A percentile compares a stretch with the other conserved stretches of the same genome.
phyloP scores from a whole-genome alignment of 768 basidiomycete genomes.

The Mycena latifolia region DNA sequence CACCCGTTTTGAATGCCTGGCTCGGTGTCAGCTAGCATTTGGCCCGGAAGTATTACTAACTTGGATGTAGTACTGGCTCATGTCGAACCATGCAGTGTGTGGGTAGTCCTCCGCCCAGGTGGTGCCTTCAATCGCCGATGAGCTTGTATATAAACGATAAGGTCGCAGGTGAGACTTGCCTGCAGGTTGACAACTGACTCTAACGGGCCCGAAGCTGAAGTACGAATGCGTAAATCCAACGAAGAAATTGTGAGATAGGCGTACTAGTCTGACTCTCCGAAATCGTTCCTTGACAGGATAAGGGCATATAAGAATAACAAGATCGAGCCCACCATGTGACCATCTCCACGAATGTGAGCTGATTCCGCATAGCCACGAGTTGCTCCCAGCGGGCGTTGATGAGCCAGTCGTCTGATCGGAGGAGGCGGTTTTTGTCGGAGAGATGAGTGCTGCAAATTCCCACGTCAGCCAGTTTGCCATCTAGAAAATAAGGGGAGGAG shows the following conservation, averaged over 20 bases:
- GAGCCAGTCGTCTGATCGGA: constrained; percentile 76
- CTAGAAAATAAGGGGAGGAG: background rate
- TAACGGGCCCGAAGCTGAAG: constrained; percentile 72
- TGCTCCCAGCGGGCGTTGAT: constrained; percentile 80
- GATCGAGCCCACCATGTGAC: constrained; percentile 71
- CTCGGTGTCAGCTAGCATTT: background rate
- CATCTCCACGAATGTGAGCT: constrained; percentile 71
- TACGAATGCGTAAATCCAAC: background rate
- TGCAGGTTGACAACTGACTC: constrained; percentile 63
- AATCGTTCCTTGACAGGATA: constrained; percentile 71
- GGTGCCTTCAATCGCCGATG: constrained; percentile 40
- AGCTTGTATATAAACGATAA: background rate
- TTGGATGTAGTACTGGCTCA: constrained; percentile 74
- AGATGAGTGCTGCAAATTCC: constrained; percentile 62
- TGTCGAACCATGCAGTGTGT: constrained; percentile 69
- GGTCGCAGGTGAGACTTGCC: constrained; percentile 35
- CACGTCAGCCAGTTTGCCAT: background rate
- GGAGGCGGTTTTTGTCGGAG: constrained; percentile 75
- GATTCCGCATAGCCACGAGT: constrained; percentile 68
- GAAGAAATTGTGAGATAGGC: background rate
- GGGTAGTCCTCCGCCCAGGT: constrained; percentile 57
- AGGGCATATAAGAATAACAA: background rate
- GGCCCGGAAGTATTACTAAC: background rate
- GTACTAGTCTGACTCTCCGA: no score
- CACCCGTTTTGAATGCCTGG: constrained; percentile 74